Percentiles rank a stretch among this genome's conserved stretches.
Conservation (phyloP, 129 eudicot species). For the Heracleum sosnowskyi region DNA sequence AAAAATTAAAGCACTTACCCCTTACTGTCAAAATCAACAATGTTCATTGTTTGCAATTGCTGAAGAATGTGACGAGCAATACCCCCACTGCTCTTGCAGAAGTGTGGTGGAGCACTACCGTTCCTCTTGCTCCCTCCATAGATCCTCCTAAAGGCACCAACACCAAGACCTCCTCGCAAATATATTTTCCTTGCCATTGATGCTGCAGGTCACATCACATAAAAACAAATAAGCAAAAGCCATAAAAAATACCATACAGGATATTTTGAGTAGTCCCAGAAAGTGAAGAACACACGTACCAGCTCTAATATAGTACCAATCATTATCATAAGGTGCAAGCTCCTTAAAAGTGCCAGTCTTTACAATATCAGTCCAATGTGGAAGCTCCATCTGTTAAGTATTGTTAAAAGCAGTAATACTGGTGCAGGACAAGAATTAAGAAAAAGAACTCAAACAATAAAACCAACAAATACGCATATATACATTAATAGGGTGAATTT, state of each 20-base stretch:
- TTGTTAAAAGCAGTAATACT: neutral
- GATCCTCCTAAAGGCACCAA: conserved; percentile 65
- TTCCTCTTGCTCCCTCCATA: conserved; percentile 85
- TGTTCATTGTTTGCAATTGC: conserved; percentile 55
- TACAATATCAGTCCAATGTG: conserved; percentile 56
- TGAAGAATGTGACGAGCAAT: conserved; percentile 69
- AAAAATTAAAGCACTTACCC: conserved; percentile 37
- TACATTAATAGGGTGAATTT: too few species aligned
- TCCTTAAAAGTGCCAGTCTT: conserved; percentile 61
- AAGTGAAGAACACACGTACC: conserved; percentile 24
- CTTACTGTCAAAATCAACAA: conserved; percentile 48
- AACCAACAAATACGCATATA: too few species aligned
- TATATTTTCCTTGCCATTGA: conserved; percentile 73
- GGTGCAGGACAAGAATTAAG: too few species aligned
- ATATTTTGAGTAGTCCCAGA: neutral
- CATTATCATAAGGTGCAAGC: conserved; percentile 77
- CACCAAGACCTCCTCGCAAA: conserved; percentile 69
- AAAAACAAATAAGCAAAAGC: neutral
- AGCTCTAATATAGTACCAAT: conserved; percentile 75
- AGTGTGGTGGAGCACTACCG: conserved; percentile 71
- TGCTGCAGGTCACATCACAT: conserved; percentile 22
- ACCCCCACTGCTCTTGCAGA: conserved; percentile 65
- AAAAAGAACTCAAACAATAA: too few species aligned
- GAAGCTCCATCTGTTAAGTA: conserved; percentile 51
- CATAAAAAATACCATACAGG: neutral